Conservation (phyloP, 2,329 filamentous ascomycete genomes). For the Diaporthe eres region DNA sequence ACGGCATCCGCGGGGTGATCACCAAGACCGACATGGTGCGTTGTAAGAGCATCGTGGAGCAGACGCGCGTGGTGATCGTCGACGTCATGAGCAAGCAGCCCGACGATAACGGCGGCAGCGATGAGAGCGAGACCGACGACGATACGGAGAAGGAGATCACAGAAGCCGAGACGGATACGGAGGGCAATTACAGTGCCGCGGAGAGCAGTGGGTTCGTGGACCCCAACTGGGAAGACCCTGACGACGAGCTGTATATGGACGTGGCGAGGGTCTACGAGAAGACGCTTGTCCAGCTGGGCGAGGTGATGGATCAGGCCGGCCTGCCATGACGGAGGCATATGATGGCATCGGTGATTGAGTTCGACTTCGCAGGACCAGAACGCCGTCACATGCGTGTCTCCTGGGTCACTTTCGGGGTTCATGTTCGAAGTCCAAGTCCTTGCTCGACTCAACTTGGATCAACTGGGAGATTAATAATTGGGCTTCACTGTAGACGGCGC, state of each 20-base stretch:
- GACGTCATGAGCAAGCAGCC: slow-evolving; percentile 73
- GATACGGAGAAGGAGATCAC: slow-evolving; percentile 44
- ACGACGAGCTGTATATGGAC: slow-evolving; percentile 72
- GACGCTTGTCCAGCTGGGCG: slow-evolving; percentile 82
- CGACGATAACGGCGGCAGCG: slow-evolving; percentile 59
- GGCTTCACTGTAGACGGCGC: too few species aligned
- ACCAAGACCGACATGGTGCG: slow-evolving; percentile 89
- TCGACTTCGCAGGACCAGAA: neutral
- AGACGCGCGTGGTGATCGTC: slow-evolving; percentile 79
- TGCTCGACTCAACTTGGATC: neutral
- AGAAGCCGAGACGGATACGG: slow-evolving; percentile 49
- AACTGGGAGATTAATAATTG: too few species aligned
- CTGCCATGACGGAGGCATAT: slow-evolving; percentile 29
- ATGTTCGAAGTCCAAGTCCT: too few species aligned
- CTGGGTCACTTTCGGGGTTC: too few species aligned
- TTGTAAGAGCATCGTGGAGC: slow-evolving; percentile 84
- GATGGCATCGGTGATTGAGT: neutral
- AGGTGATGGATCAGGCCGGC: slow-evolving; percentile 67
- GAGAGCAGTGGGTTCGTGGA: slow-evolving; percentile 40
- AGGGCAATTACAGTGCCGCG: slow-evolving; percentile 45
- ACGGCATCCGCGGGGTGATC: slow-evolving; percentile 73
- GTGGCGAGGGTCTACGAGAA: slow-evolving; percentile 84
- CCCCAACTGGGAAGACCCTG: slow-evolving; percentile 54
- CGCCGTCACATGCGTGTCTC: neutral
- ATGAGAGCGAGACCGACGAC: slow-evolving; percentile 45